phyloP scores from a whole-genome alignment of 768 basidiomycete species.

The Trametes sanguinea region DNA sequence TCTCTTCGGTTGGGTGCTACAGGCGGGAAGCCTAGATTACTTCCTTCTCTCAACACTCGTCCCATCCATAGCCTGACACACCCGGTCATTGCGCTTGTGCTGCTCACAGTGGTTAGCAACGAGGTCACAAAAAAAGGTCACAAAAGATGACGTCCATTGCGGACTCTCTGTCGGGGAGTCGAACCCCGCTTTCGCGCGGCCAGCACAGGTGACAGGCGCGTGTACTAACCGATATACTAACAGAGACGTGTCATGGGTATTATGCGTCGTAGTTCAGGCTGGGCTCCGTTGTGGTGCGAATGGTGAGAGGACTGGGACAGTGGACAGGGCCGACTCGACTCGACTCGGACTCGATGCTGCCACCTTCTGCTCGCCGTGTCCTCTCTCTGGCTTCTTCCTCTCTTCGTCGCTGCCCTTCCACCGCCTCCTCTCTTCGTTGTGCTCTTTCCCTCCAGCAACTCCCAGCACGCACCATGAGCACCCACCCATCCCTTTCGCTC shows the following conservation, averaged over 20 bases:
- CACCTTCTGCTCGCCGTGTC: neutral
- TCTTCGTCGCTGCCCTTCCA: neutral
- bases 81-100: too few relatives aligned
- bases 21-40: too few relatives aligned
- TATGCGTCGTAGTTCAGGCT: too few relatives aligned
- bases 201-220: constrained; percentile 10
- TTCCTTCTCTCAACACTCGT: too few relatives aligned
- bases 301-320: too few relatives aligned
- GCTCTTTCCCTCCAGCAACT: neutral
- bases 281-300: too few relatives aligned
- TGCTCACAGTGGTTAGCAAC: too few relatives aligned
- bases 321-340: too few relatives aligned
- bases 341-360: neutral
- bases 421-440: neutral
- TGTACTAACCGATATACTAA: constrained; percentile 22
- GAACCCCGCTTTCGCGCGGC: constrained; percentile 39
- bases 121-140: too few relatives aligned
- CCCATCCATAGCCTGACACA: too few relatives aligned
- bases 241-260: neutral
- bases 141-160: too few relatives aligned
- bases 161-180: constrained; percentile 33
- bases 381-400: neutral
- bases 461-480: constrained; percentile 29
- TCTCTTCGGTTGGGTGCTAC: too few relatives aligned
- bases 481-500: constrained; percentile 37